Evolutionary conservation across 495 filamentous ascomycete genomes (phyloP), one percentile per base, ranked within the genome.

Genomic region (Aspergillus avenaceus): DNA sequence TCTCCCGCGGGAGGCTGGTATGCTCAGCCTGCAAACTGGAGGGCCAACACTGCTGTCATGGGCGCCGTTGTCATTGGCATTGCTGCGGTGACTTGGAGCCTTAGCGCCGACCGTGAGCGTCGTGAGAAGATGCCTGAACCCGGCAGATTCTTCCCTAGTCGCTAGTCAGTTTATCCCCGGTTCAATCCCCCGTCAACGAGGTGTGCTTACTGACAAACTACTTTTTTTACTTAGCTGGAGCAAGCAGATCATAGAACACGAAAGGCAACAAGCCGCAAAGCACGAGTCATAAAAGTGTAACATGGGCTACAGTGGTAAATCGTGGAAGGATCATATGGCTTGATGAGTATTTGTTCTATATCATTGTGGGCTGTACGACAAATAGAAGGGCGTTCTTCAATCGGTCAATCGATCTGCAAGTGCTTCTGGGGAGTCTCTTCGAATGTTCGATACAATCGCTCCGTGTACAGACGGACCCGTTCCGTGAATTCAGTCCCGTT

Each of bases 1-100:
- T 97, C 93, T 62, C 93, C 93, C 51, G 79, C 93, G 49, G 93
- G 93, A 76, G 93, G 93, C 62, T 98, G 95, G 93, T 98, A 98
- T 72, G 72, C 85, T 25, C 92, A 90, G 66, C 93, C 93, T 8
- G 74, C 75, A 55, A 98, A 98, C 78, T 98, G 95, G 95, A 95
- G 85, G 69, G 65, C 73, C 31, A 98, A 98, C 73, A 98, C 93
- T 8, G 88, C 88, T n/a, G 75, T 96, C 49, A 83, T 90, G 73
- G 76, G 79, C 43, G 75, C 74, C 2, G 82, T 86, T 42, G 79
- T 96, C 40, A 56, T 90, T 57, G 85, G 88, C 42, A 81, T 96
- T 58, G 80, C 81, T 16, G 88, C 84, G 25, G 58, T 87, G 42
- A 79, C 77, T 34, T 97, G 82, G 78, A 91, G 81, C 54, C 60